Conservation (phyloP, 371 early-diverging fungal species). For the Mortierella sp. region DNA sequence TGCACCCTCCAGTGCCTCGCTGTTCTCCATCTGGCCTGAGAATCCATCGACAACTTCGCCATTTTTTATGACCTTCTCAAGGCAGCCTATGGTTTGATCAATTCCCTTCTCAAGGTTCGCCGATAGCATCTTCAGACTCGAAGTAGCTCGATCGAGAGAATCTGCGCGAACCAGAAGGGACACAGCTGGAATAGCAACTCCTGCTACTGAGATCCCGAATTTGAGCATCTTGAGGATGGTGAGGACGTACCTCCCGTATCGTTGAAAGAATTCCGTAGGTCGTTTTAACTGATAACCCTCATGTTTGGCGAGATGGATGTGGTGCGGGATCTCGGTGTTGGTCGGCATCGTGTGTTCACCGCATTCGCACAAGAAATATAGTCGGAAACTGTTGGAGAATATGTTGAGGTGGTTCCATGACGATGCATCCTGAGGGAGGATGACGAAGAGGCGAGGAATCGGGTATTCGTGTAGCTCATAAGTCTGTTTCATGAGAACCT, state of each 20-base stretch:
- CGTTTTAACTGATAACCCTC: too few species aligned
- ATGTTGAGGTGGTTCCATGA: background rate
- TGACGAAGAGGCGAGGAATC: background rate
- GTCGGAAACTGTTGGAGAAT: constrained; percentile 12
- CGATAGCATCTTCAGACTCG: background rate
- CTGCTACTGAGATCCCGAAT: too few species aligned
- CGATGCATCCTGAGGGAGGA: background rate
- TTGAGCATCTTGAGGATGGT: too few species aligned
- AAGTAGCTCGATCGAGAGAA: background rate
- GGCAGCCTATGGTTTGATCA: too few species aligned
- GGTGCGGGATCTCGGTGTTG: background rate
- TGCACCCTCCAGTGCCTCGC: constrained; percentile 10
- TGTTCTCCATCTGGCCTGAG: background rate
- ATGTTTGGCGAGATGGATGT: too few species aligned
- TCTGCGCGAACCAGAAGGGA: constrained; percentile 1
- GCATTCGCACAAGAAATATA: constrained; percentile 42
- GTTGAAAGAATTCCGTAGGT: too few species aligned
- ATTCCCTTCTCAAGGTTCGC: too few species aligned
- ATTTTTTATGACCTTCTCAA: too few species aligned
- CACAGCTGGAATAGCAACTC: too few species aligned
- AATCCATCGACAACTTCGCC: too few species aligned
- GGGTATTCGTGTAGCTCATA: background rate
- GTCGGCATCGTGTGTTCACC: constrained; percentile 27
- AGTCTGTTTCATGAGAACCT: background rate
- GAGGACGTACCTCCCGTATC: too few species aligned